Base-by-base conservation (phyloP, 805 yeast species). In the Priceomyces medius region DNA sequence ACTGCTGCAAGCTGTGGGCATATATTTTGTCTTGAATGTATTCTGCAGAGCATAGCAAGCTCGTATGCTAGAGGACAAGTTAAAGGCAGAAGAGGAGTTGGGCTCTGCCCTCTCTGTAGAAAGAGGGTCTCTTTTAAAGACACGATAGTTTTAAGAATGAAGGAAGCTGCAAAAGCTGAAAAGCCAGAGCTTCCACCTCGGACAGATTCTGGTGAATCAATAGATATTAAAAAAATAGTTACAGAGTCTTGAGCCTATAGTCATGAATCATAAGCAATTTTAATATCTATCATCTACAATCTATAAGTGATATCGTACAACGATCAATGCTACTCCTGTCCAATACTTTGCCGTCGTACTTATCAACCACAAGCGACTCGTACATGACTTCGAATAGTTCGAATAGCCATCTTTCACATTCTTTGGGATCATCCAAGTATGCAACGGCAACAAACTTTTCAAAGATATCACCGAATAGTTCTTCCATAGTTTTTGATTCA, bases 1-100 rank as follows among this genome's bases (percentile, higher is more conserved):
- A 67, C 74, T 35, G 57, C 64, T 31, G 69, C 74, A 0, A 53
- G 64, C 2, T 70, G 76, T 47, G 76, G 76, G 13, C 76, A 70
- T 44, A 54, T 70, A 3, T 70, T 66, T 49, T 70, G 76, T 41
- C 49, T 70, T 7, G 72, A 66, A 27, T 70, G 76, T 46, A 58
- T 70, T 13, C 73, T 64, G 49, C 66, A 62, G 42, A 63, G 72
- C 45, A 51, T 70, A 2, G 50, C 73, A 4, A 56, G 68, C 27
- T 66, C 73, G 1, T 54, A 59, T 35, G 74, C 76, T 17, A 53
- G 74, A 9, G 76, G 76, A 7, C 76, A 70, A 45, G 62, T 61
- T 4, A 47, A 63, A 14, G 67, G 69, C 3, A 53, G 54, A 28
- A 51, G 56, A 37, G 75, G 75, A 6, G 58, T 58, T 3, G 76